Conservation (phyloP, 179 eudicot species). For the Silene coronaria region DNA sequence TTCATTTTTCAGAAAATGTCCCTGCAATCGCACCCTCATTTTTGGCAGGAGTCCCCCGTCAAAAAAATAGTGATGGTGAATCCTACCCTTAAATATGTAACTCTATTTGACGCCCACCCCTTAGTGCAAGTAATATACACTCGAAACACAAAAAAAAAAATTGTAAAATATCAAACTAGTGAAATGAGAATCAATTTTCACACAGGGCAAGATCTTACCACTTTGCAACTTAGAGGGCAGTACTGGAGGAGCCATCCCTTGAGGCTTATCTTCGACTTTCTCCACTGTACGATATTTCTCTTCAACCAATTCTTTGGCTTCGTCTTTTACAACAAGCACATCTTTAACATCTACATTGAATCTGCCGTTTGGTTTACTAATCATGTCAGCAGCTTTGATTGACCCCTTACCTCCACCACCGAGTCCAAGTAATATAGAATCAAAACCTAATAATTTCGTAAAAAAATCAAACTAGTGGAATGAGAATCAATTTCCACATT, state of each 20-base stretch:
- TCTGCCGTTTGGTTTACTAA: slow-evolving; percentile 38
- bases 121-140: too few species aligned
- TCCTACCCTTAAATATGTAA: too few species aligned
- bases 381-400: slow-evolving; percentile 36
- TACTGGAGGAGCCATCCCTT: slow-evolving; percentile 24
- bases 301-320: slow-evolving; percentile 38
- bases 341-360: slow-evolving; percentile 37
- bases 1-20: too few species aligned
- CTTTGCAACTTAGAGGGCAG: slow-evolving; percentile 35
- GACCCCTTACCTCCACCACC: slow-evolving; percentile 20
- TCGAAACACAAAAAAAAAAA: background rate
- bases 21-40: too few species aligned
- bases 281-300: slow-evolving; percentile 37
- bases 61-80: too few species aligned
- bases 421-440: too few species aligned
- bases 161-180: background rate
- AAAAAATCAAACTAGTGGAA: background rate
- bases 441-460: background rate
- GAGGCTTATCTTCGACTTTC: slow-evolving; percentile 38
- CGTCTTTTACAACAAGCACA: slow-evolving; percentile 40
- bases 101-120: too few species aligned
- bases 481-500: slow-evolving; percentile 4
- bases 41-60: too few species aligned
- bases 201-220: slow-evolving; percentile 31
- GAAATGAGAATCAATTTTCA: slow-evolving; percentile 4